These are phyloP conservation scores for Allomyces macrogynus DNA, from an alignment of 192 early-diverging fungal species.

Conservation along the genomic window DNA sequence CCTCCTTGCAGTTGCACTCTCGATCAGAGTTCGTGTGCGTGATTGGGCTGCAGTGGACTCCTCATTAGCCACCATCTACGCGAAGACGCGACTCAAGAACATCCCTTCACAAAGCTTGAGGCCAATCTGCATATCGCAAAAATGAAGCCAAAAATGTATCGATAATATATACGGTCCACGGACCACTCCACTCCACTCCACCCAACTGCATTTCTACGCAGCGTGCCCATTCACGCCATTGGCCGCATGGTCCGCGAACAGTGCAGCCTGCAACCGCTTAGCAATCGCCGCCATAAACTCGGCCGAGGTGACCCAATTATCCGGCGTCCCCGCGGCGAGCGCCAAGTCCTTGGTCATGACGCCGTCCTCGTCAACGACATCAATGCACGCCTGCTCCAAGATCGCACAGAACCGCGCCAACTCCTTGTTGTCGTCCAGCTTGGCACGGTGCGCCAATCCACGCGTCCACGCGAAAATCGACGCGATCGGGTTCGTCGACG, in stretches of 20 bases:
- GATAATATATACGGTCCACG: no score
- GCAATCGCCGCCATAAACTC: constrained; percentile 76
- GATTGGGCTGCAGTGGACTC: no score
- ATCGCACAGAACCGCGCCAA: constrained; percentile 51
- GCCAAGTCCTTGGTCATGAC: constrained; percentile 98
- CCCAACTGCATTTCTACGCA: no score
- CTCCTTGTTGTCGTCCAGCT: constrained; percentile 64
- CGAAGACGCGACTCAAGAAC: no score
- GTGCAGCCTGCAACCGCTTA: constrained; percentile 19
- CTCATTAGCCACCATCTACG: no score
- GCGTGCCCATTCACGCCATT: no score
- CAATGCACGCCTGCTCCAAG: constrained; percentile 72
- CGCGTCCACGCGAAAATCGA: constrained; percentile 92
- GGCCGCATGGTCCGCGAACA: no score
- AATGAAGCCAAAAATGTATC: no score
- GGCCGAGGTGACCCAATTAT: constrained; percentile 70
- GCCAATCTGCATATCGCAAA: no score
- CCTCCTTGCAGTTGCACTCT: fast-evolving
- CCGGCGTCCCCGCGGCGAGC: constrained; percentile 50
- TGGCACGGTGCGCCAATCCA: constrained; percentile 82
- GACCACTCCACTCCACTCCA: no score
- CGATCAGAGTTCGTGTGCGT: no score
- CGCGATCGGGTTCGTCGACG: constrained; percentile 91
- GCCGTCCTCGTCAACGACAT: constrained; percentile 59
- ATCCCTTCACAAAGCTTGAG: no score